These are phyloP conservation scores for Eremomyces bilateralis DNA, from an alignment of 495 filamentous ascomycete genomes.

Conservation along the genomic window DNA sequence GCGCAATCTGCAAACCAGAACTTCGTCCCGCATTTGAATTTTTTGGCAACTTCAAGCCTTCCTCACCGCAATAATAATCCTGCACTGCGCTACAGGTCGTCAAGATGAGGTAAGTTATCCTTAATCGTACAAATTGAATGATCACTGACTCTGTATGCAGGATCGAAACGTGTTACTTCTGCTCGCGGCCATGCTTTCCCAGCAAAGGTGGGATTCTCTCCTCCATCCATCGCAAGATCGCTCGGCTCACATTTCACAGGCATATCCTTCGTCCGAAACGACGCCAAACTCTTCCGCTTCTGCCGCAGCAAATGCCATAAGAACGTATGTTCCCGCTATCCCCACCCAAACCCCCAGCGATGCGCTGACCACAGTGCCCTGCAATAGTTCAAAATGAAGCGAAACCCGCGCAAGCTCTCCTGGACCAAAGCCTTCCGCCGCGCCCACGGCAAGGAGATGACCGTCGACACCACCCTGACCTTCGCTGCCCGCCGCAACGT, in stretches of 20 bases:
- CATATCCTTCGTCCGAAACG: constrained; percentile 65
- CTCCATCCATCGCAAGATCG: not conserved
- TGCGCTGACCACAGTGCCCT: constrained; percentile 2
- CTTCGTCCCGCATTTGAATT: no score
- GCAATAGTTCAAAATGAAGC: constrained; percentile 80
- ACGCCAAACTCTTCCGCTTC: constrained; percentile 2
- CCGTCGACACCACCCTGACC: constrained; percentile 78
- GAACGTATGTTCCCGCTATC: constrained; percentile 27
- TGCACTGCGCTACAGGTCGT: not conserved
- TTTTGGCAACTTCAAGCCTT: no score
- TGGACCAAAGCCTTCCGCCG: constrained; percentile 21
- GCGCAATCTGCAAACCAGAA: no score
- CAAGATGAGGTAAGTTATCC: not conserved
- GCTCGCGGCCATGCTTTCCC: constrained; percentile 66
- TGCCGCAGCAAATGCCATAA: constrained; percentile 87
- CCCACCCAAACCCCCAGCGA: not conserved
- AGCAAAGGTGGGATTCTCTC: constrained; percentile 30
- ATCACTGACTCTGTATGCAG: no score
- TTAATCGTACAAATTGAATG: no score
- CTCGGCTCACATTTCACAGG: constrained; percentile 16
- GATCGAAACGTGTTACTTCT: constrained; percentile 85
- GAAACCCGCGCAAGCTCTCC: constrained; percentile 42
- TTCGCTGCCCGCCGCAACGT: constrained; percentile 87
- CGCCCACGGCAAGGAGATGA: constrained; percentile 46
- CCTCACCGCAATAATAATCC: no score